These are phyloP conservation scores for Dothistroma pini DNA, from an alignment of 2,329 filamentous ascomycete species.

Conservation along the genomic window DNA sequence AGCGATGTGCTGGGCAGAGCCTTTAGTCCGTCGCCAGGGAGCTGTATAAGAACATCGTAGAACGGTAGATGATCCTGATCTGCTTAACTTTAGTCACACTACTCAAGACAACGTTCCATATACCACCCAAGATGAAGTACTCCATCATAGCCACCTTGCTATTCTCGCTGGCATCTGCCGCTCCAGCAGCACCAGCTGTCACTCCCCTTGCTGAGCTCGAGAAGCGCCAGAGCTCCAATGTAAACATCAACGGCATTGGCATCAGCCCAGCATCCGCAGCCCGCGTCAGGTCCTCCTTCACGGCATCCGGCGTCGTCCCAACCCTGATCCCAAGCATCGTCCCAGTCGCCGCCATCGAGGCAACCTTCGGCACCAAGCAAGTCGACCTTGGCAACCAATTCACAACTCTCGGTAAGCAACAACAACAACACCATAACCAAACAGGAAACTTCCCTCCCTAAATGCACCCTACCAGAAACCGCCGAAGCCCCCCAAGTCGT, in stretches of 20 bases:
- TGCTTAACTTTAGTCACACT: not conserved
- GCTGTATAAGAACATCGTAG: not conserved
- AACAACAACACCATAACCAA: not conserved
- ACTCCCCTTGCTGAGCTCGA: slow-evolving; percentile 3
- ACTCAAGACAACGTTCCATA: too few species aligned
- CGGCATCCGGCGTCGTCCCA: slow-evolving; percentile 10
- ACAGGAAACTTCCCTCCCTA: not conserved
- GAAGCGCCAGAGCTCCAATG: slow-evolving; percentile 9
- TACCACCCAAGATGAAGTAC: not conserved
- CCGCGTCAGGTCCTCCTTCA: slow-evolving; percentile 9
- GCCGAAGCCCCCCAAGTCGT: slow-evolving; percentile 5
- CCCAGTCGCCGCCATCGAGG: slow-evolving; percentile 5
- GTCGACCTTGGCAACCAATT: slow-evolving; percentile 13
- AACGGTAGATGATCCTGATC: not conserved
- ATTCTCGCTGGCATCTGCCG: slow-evolving; percentile 2
- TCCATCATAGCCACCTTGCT: not conserved
- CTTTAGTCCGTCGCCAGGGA: not conserved
- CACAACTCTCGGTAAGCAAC: slow-evolving; percentile 7
- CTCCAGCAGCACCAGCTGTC: slow-evolving; percentile 3
- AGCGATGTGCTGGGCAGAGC: not conserved
- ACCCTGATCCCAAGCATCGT: slow-evolving; percentile 14
- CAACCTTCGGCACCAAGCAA: slow-evolving; percentile 3
- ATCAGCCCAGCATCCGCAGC: slow-evolving; percentile 5
- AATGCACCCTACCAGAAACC: slow-evolving; percentile 4
- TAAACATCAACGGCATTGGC: slow-evolving; percentile 6